Evolutionary conservation across 164 flowering plant species (phyloP), one percentile per base, ranked within the genome.

Genomic region (Chimonanthus salicifolius): DNA sequence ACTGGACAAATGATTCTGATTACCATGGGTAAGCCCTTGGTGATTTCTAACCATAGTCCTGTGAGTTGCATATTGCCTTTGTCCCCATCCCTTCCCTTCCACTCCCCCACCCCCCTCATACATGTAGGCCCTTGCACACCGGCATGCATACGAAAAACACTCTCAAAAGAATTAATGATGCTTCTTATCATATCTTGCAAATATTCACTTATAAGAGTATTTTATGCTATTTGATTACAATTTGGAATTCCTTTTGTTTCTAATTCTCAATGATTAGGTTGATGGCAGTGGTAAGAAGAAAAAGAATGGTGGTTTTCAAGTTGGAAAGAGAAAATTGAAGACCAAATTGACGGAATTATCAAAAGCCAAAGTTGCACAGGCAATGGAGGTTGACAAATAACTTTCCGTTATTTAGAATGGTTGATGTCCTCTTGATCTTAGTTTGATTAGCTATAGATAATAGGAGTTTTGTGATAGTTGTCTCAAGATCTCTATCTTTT

Each of bases 271-370:
- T 50, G 43, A 65, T 74, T 64, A 95, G 97, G 88, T 95, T 70
- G 98, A 95, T 84, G 83, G 90, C 10, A 73, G 77, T 75, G 83
- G 69, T 69, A 87, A 84, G 84, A 91, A 87, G 71, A 90, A 86
- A 85, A 87, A 86, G 85, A 89, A 88, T 1, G 73, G 88, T 77
- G 88, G 90, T 64, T 93, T 93, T 82, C 84, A 85, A 79, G 95
- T 95, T 62, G 98, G 98, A 72, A 90, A 95, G 92, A 93, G 82
- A 74, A 95, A 93, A 75, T 47, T 95, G 80, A 93, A 95, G 85
- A 90, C 97, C 48, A 93, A 87, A 74, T 54, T 90, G 87, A 81
- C 97, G 0, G 86, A 91, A 62, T 74, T 82, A 78, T 82, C 92
- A 0, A 93, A 93, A 80, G 98, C 98, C 73, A 95, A 93, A 86